These are phyloP conservation scores for Coniochaeta pulveracea DNA, from an alignment of 2,329 filamentous ascomycete species.

Conservation along the genomic window DNA sequence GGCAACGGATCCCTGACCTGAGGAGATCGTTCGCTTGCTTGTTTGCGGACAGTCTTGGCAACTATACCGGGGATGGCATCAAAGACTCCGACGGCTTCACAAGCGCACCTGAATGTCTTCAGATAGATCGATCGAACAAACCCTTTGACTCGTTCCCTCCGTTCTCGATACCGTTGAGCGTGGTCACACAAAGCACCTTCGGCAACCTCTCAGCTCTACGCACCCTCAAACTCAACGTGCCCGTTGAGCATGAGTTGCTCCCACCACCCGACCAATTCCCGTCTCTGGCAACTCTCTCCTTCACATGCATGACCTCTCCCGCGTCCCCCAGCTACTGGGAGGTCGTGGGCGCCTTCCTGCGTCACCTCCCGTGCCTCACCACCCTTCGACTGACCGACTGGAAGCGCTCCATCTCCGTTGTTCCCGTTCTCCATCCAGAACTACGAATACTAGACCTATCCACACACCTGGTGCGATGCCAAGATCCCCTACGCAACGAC, in stretches of 20 bases:
- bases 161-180: too few relatives aligned
- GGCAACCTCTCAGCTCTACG: not conserved
- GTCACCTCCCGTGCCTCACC: not conserved
- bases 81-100: too few relatives aligned
- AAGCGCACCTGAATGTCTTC: too few relatives aligned
- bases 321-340: not conserved
- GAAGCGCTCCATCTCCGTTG: constrained; percentile 3
- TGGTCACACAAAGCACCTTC: too few relatives aligned
- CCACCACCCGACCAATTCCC: not conserved
- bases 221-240: not conserved
- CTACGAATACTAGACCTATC: not conserved
- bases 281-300: not conserved
- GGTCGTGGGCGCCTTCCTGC: not conserved
- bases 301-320: not conserved
- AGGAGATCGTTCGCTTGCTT: too few relatives aligned
- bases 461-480: not conserved
- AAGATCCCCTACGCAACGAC: not conserved
- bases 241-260: not conserved
- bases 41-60: too few relatives aligned
- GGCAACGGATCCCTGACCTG: too few relatives aligned
- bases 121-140: too few relatives aligned
- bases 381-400: not conserved
- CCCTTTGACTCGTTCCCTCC: too few relatives aligned
- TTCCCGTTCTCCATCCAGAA: not conserved
- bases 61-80: too few relatives aligned